Conservation (phyloP, 1,139 yeast genomes). For the Waltiozyma sp. region DNA sequence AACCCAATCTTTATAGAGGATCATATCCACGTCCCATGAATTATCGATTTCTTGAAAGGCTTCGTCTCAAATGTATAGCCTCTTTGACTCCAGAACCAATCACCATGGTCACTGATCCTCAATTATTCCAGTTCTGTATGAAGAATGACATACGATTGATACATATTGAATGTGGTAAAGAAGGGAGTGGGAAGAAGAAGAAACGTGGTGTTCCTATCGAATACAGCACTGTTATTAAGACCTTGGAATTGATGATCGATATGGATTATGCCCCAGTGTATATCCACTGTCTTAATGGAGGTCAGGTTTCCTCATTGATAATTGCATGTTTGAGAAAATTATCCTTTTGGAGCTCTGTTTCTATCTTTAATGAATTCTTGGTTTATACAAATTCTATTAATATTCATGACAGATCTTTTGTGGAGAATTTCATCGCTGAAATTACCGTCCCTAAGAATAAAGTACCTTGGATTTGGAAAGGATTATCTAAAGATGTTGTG, state of each 20-base stretch:
- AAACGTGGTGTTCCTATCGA: slow-evolving; percentile 73
- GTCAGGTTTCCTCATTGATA: slow-evolving; percentile 73
- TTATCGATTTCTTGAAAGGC: slow-evolving; percentile 55
- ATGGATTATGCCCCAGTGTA: slow-evolving; percentile 58
- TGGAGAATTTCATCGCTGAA: slow-evolving; percentile 62
- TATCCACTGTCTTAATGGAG: slow-evolving; percentile 82
- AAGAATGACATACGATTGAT: slow-evolving; percentile 38
- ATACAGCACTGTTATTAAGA: slow-evolving; percentile 45
- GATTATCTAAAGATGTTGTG: slow-evolving; percentile 44
- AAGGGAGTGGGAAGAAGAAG: slow-evolving; percentile 42
- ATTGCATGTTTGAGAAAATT: slow-evolving; percentile 79
- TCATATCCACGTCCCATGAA: slow-evolving; percentile 77
- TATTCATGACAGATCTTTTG: slow-evolving; percentile 71
- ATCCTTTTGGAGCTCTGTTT: slow-evolving; percentile 82
- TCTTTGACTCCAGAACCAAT: slow-evolving; percentile 75
- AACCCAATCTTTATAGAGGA: slow-evolving; percentile 67
- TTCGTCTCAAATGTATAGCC: slow-evolving; percentile 60
- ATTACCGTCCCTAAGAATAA: slow-evolving; percentile 22
- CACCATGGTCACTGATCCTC: slow-evolving; percentile 38
- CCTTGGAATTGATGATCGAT: slow-evolving; percentile 51
- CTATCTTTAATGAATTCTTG: slow-evolving; percentile 78
- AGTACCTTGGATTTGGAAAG: slow-evolving; percentile 70
- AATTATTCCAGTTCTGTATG: slow-evolving; percentile 39
- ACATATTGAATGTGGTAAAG: slow-evolving; percentile 53
- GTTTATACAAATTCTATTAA: slow-evolving; percentile 66